Evolutionary conservation across 768 basidiomycete species (phyloP).

Genomic region (Agrocybe praecox): DNA sequence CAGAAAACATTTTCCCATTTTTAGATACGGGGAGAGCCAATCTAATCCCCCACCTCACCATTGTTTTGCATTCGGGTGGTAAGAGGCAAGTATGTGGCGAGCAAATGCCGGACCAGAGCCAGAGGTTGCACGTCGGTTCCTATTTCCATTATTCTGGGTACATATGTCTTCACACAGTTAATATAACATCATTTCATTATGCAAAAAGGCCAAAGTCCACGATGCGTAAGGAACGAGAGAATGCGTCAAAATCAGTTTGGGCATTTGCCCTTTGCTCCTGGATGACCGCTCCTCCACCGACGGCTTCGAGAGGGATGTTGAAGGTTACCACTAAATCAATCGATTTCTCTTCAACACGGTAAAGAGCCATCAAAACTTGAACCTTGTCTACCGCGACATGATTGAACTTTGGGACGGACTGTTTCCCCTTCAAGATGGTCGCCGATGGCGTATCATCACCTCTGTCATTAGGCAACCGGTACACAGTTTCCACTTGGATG

Average conservation of each 20-base stretch:
- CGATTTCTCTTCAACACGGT: slow-evolving; percentile 68
- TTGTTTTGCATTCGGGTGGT: slow-evolving; percentile 4
- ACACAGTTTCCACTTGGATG: slow-evolving; percentile 44
- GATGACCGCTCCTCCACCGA: slow-evolving; percentile 46
- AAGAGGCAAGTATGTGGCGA: slow-evolving; percentile 1
- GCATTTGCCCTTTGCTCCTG: slow-evolving; percentile 37
- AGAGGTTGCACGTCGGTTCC: slow-evolving; percentile 4
- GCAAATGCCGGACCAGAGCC: background rate
- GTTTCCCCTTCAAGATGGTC: slow-evolving; percentile 66
- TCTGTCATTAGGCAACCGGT: slow-evolving; percentile 38
- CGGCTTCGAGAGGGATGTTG: slow-evolving; percentile 68
- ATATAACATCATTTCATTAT: slow-evolving; percentile 24
- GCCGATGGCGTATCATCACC: slow-evolving; percentile 58
- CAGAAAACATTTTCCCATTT: slow-evolving; percentile 10
- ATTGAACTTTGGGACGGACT: slow-evolving; percentile 81
- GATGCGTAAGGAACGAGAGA: slow-evolving; percentile 65
- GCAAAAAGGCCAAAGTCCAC: slow-evolving; percentile 72
- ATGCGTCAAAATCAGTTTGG: slow-evolving; percentile 50
- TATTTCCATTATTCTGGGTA: slow-evolving; percentile 4
- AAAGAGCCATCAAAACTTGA: slow-evolving; percentile 78
- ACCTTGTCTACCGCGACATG: slow-evolving; percentile 62
- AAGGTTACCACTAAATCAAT: slow-evolving; percentile 85
- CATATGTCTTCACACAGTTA: slow-evolving; percentile 2
- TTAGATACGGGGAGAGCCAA: background rate
- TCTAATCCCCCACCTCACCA: background rate